Evolutionary conservation across 305 asterid species (phyloP).

Genomic region (Plantago rigida): DNA sequence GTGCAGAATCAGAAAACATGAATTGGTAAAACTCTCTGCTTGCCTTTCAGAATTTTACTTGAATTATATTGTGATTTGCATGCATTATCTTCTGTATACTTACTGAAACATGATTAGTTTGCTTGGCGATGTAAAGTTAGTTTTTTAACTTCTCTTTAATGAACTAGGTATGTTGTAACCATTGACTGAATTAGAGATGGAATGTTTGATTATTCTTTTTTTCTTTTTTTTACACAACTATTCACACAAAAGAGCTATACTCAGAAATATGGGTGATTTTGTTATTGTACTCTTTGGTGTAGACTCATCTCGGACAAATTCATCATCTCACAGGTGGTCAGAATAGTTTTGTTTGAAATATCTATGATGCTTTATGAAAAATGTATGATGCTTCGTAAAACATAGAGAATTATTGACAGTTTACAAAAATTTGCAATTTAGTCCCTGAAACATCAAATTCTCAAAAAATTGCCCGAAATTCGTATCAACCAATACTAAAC

Average conservation of each 20-base stretch:
- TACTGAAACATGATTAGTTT: background rate
- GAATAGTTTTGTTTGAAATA: background rate
- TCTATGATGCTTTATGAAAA: no score
- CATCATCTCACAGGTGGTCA: background rate
- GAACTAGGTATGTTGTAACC: background rate
- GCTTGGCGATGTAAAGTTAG: background rate
- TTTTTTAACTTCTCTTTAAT: background rate
- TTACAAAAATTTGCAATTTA: no score
- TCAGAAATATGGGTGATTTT: background rate
- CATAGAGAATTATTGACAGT: no score
- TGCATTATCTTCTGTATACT: background rate
- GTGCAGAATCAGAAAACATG: constrained; percentile 35
- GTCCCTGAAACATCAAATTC: no score
- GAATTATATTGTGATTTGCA: background rate
- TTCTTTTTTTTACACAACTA: background rate
- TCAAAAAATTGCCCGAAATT: no score
- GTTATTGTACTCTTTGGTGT: background rate
- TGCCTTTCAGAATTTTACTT: background rate
- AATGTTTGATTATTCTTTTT: background rate
- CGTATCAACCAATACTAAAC: no score
- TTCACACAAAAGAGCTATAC: background rate
- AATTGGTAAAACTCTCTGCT: constrained; percentile 26
- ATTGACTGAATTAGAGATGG: no score
- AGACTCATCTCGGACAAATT: background rate
- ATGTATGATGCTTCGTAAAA: no score